Conservation (phyloP, 2,329 filamentous ascomycete species). For the Colletotrichum ledebouriae region DNA sequence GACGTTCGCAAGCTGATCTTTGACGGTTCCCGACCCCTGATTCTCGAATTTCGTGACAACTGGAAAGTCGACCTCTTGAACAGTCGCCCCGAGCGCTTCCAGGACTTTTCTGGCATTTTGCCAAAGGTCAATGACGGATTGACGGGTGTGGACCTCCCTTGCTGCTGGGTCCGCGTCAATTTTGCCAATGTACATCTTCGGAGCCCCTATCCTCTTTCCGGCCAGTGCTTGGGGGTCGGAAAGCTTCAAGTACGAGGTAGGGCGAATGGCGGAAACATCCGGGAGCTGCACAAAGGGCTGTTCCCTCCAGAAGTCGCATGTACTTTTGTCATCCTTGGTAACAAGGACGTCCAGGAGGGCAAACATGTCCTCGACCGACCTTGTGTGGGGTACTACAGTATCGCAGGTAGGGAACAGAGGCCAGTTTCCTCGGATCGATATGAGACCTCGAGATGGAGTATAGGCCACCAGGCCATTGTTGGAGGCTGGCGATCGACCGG, state of each 20-base stretch:
- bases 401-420: constrained; percentile 68
- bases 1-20: rapidly evolving
- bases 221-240: constrained; percentile 62
- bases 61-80: constrained; percentile 50
- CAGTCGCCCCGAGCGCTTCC: constrained; percentile 56
- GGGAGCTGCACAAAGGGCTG: constrained; percentile 61
- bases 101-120: constrained; percentile 51
- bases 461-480: constrained; percentile 70
- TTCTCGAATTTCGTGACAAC: constrained; percentile 25
- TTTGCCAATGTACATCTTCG: constrained; percentile 64
- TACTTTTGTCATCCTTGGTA: constrained; percentile 54
- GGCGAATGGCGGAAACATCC: constrained; percentile 47
- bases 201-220: constrained; percentile 64
- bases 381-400: constrained; percentile 62
- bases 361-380: constrained; percentile 62
- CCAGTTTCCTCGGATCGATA: constrained; percentile 64
- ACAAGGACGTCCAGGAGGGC: constrained; percentile 62
- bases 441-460: constrained; percentile 64
- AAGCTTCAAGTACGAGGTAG: constrained; percentile 52
- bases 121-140: constrained; percentile 47
- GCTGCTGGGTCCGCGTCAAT: constrained; percentile 40
- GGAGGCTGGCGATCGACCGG: constrained; percentile 67
- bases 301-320: constrained; percentile 68
- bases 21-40: not conserved
- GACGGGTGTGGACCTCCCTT: constrained; percentile 41